Evolutionary conservation across 1,139 yeast species (phyloP).

Genomic region (Sugiyamaella novakii): DNA sequence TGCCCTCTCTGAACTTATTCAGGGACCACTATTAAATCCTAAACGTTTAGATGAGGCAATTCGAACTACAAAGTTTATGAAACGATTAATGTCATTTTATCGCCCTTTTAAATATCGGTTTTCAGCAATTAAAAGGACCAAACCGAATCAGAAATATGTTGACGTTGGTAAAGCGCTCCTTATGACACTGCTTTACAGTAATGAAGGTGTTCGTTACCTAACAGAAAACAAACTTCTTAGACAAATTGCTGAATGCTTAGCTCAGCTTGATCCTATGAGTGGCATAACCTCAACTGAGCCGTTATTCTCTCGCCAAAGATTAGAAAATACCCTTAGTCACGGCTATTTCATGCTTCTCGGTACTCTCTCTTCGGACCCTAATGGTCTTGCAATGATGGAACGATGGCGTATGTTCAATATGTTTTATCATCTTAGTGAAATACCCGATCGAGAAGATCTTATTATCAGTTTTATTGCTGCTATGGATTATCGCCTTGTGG

Average conservation of each 20-base stretch:
- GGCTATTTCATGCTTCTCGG: conserved; percentile 85
- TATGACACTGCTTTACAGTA: conserved; percentile 61
- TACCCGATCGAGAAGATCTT: conserved; percentile 60
- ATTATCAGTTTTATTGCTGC: conserved; percentile 59
- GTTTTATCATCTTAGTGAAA: conserved; percentile 68
- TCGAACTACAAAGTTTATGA: conserved; percentile 81
- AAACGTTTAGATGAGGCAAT: conserved; percentile 74
- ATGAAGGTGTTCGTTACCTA: conserved; percentile 68
- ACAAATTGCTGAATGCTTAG: conserved; percentile 83
- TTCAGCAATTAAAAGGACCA: conserved; percentile 58
- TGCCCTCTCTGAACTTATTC: conserved; percentile 63
- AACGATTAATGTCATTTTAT: conserved; percentile 80
- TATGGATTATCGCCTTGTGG: conserved; percentile 62
- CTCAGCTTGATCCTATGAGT: conserved; percentile 80
- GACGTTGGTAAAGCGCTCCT: conserved; percentile 74
- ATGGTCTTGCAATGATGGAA: conserved; percentile 69
- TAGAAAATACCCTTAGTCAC: conserved; percentile 64
- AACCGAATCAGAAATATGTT: conserved; percentile 58
- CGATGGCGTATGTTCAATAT: conserved; percentile 86
- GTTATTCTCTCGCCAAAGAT: conserved; percentile 60
- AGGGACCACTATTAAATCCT: conserved; percentile 77
- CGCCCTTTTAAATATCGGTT: conserved; percentile 89
- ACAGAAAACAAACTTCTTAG: conserved; percentile 76
- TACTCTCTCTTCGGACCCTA: conserved; percentile 57
- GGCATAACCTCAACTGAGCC: conserved; percentile 77